Percentiles rank a stretch among this genome's conserved stretches.
Evolutionary conservation across 345 rosid genomes (phyloP).

Genomic region (Eucalyptus tenuipes): DNA sequence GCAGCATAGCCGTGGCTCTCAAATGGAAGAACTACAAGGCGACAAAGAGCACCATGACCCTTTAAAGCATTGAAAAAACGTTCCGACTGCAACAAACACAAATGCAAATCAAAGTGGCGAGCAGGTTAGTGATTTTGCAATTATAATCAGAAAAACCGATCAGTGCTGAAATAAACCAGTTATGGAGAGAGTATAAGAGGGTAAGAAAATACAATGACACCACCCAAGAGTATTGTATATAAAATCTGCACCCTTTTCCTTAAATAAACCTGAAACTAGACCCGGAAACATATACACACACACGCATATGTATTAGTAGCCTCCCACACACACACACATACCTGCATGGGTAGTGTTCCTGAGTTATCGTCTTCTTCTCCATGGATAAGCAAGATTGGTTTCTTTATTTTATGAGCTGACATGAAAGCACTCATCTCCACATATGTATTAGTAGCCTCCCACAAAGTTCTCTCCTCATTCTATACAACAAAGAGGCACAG

Average conservation of each 20-base stretch:
- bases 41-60: conserved; percentile 91
- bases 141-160: background rate
- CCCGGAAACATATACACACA: background rate
- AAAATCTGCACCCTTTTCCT: background rate
- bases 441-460: conserved; percentile 81
- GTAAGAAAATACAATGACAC: background rate
- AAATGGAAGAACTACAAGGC: conserved; percentile 76
- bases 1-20: conserved; percentile 97
- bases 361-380: conserved; percentile 98
- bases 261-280: background rate
- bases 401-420: conserved; percentile 91
- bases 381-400: conserved; percentile 90
- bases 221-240: background rate
- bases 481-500: background rate
- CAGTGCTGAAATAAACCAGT: background rate
- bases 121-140: background rate
- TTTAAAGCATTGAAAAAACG: conserved; percentile 90
- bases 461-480: conserved; percentile 96
- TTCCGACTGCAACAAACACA: conserved; percentile 52
- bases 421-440: conserved; percentile 97
- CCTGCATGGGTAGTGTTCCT: conserved; percentile 98
- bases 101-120: background rate
- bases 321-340: background rate
- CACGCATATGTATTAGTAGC: background rate
- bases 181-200: background rate